A percentile compares a stretch with the other conserved stretches of the same genome.
Conservation (phyloP, 2,329 filamentous ascomycete genomes). For the Sporothrix curviconia region DNA sequence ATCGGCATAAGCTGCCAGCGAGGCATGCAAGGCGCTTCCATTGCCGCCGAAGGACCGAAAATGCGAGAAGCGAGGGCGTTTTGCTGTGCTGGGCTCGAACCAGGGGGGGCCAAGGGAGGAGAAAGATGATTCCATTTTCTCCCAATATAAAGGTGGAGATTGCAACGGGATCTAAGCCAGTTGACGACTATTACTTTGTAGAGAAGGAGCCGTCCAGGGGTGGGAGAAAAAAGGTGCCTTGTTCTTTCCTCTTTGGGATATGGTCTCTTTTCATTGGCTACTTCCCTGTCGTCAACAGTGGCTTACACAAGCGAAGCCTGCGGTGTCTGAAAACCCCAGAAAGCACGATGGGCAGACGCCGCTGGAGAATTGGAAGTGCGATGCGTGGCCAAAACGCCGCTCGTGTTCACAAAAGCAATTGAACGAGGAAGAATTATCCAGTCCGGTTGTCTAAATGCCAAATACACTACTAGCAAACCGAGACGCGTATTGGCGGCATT, state of each 20-base stretch:
- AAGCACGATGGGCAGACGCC: too few species aligned
- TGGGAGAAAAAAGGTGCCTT: neutral
- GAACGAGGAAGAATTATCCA: too few species aligned
- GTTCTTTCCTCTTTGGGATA: neutral
- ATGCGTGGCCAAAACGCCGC: too few species aligned
- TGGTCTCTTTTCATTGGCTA: neutral
- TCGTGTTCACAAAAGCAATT: too few species aligned
- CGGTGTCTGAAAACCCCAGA: neutral
- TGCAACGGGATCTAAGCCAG: conserved; percentile 2
- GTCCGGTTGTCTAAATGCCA: too few species aligned
- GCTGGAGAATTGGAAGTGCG: too few species aligned
- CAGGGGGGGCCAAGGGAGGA: too few species aligned
- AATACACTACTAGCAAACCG: too few species aligned
- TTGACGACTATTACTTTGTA: neutral
- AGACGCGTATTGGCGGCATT: too few species aligned
- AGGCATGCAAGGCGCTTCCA: neutral
- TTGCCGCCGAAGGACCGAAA: neutral
- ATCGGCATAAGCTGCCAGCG: neutral
- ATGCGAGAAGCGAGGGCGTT: neutral
- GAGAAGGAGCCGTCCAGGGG: neutral
- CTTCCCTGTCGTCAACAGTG: neutral
- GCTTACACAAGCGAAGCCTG: neutral
- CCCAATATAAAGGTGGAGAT: conserved; percentile 9
- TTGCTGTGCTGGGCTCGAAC: too few species aligned
- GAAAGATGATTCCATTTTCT: neutral